Conservation (phyloP, 176 grass and related monocot species). For the Musa acuminata region DNA sequence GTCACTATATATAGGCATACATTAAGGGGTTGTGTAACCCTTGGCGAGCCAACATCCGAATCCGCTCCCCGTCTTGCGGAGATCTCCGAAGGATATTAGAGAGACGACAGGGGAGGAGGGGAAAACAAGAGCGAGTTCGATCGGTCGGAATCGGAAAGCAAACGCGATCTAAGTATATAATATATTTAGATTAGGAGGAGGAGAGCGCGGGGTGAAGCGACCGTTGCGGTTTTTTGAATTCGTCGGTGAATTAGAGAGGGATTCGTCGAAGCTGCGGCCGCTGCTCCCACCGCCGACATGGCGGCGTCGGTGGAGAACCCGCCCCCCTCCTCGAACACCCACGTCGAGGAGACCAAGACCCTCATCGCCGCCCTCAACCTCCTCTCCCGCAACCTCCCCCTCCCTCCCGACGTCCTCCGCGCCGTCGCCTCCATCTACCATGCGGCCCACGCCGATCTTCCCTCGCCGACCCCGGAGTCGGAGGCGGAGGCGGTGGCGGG, state of each 20-base stretch:
- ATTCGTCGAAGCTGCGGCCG: background rate
- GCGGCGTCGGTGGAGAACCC: slow-evolving; percentile 12
- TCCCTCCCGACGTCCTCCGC: slow-evolving; percentile 58
- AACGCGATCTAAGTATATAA: background rate
- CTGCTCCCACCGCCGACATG: background rate
- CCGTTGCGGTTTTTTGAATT: slow-evolving; percentile 7
- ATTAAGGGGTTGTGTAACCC: no score
- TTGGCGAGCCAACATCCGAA: background rate
- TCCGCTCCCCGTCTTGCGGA: background rate
- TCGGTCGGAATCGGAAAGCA: background rate
- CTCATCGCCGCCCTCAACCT: slow-evolving; percentile 91
- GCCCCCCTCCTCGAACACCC: slow-evolving; percentile 16
- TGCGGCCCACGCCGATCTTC: slow-evolving; percentile 16
- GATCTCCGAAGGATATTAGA: background rate
- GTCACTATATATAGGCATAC: no score
- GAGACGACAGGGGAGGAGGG: background rate
- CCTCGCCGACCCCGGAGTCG: background rate
- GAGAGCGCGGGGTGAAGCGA: background rate
- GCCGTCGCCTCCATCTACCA: slow-evolving; percentile 83
- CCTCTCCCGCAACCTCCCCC: slow-evolving; percentile 89
- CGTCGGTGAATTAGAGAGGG: background rate
- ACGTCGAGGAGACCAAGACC: slow-evolving; percentile 62
- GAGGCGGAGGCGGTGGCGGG: slow-evolving; percentile 12
- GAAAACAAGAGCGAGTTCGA: background rate
- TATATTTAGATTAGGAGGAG: background rate